A percentile compares a stretch with the other conserved stretches of the same genome.
Conservation (phyloP, 2,329 filamentous ascomycete genomes). For the Trichophyton rubrum region DNA sequence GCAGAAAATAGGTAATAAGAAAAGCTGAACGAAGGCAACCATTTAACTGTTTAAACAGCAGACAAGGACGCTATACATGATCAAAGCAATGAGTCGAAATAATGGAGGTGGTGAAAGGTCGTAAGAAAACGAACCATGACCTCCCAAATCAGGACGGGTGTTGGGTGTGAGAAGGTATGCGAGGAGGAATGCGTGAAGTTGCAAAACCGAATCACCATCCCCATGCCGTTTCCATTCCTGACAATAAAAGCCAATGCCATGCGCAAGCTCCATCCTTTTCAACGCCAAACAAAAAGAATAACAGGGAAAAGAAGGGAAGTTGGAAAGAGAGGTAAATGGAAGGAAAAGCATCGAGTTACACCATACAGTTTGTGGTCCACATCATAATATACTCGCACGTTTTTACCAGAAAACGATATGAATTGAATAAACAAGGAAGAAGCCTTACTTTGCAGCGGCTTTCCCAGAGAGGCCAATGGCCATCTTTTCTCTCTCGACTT, state of each 20-base stretch:
- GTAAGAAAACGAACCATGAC: neutral
- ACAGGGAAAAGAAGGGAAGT: neutral
- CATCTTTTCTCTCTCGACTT: conserved; percentile 13
- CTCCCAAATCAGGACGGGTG: neutral
- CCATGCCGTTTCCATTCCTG: neutral
- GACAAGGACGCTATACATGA: neutral
- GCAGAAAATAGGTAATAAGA: neutral
- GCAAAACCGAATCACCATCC: neutral
- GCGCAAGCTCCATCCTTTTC: neutral
- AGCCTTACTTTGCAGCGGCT: neutral
- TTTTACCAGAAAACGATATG: neutral
- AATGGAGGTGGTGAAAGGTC: neutral
- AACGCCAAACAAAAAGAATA: neutral
- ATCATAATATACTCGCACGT: neutral
- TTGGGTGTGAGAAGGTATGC: neutral
- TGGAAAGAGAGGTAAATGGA: neutral
- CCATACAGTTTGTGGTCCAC: neutral
- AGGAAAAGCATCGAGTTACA: neutral
- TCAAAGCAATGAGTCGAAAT: neutral
- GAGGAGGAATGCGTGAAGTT: neutral
- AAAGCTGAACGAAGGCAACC: neutral
- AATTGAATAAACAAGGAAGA: neutral
- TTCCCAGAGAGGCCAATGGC: conserved; percentile 9
- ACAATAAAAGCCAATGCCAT: neutral
- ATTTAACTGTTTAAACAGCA: neutral